These are phyloP conservation scores for Penicillium verhagenii DNA, from an alignment of 495 filamentous ascomycete species.

Conservation along the genomic window DNA sequence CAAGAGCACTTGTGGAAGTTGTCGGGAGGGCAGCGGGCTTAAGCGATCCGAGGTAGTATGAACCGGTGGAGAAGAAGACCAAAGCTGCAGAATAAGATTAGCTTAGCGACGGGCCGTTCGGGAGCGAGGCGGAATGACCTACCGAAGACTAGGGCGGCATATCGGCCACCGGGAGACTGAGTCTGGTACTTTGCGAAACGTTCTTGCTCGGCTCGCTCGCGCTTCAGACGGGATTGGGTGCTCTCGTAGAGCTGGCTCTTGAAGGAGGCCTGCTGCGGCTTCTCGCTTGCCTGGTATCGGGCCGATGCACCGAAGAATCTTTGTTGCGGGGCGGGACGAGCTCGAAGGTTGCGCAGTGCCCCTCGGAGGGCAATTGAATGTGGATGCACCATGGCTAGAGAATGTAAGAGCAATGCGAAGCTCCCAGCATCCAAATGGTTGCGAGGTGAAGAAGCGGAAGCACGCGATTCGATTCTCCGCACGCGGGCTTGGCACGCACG, in stretches of 20 bases:
- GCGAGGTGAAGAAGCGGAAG: not conserved
- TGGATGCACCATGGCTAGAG: slow-evolving; percentile 18
- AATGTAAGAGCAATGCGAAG: slow-evolving; percentile 6
- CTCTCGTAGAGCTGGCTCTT: slow-evolving; percentile 86
- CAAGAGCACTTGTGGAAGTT: slow-evolving; percentile 72
- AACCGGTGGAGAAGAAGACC: slow-evolving; percentile 56
- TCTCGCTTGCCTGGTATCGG: slow-evolving; percentile 21
- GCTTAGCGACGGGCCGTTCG: slow-evolving; percentile 5
- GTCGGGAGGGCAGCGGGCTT: slow-evolving; percentile 58
- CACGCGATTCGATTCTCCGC: slow-evolving; percentile 2
- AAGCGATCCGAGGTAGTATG: slow-evolving; percentile 70
- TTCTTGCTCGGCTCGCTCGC: slow-evolving; percentile 69
- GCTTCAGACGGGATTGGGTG: slow-evolving; percentile 69
- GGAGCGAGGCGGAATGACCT: slow-evolving; percentile 15
- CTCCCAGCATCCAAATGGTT: not conserved
- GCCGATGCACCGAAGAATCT: slow-evolving; percentile 25
- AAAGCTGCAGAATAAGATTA: slow-evolving; percentile 47
- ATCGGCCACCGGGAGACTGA: slow-evolving; percentile 52
- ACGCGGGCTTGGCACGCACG: slow-evolving; percentile 1
- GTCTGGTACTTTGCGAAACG: slow-evolving; percentile 59
- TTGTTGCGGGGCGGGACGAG: slow-evolving; percentile 16
- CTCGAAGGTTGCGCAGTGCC: slow-evolving; percentile 22
- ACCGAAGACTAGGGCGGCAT: slow-evolving; percentile 65
- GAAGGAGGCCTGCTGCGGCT: slow-evolving; percentile 55
- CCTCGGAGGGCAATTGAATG: slow-evolving; percentile 17